A percentile compares a stretch with the other conserved stretches of the same genome.
These are phyloP conservation scores for Trichoderma simmonsii DNA, from an alignment of 2,329 filamentous ascomycete genomes.

Conservation along the genomic window DNA sequence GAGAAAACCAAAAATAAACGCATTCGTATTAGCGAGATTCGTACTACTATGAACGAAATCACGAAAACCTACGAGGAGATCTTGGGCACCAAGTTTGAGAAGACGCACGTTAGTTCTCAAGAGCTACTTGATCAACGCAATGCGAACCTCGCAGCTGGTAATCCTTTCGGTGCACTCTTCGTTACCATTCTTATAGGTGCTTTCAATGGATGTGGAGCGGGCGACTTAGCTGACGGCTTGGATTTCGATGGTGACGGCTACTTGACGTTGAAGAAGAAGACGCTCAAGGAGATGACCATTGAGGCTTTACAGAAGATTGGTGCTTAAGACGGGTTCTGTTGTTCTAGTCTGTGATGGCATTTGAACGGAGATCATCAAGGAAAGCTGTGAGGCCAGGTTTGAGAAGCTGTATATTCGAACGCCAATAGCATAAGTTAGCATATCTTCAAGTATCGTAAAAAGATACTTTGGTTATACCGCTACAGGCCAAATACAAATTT, in stretches of 20 bases:
- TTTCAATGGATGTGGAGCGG: background rate
- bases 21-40: background rate
- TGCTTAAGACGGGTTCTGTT: background rate
- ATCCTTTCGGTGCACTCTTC: background rate
- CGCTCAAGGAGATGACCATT: background rate
- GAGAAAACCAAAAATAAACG: conserved; percentile 13
- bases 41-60: background rate
- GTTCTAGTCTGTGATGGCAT: background rate
- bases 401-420: background rate
- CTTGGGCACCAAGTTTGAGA: background rate
- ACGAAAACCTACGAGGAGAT: background rate
- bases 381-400: background rate
- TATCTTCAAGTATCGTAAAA: background rate
- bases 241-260: background rate
- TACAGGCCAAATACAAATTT: background rate
- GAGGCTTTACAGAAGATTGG: background rate
- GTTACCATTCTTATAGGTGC: background rate
- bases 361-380: background rate
- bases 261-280: background rate
- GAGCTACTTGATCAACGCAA: background rate
- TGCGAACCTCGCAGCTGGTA: background rate
- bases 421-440: background rate
- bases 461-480: background rate
- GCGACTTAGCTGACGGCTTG: background rate
- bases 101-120: background rate